Conservation (phyloP, 1,139 yeast genomes). For the Hanseniaspora sp. region DNA sequence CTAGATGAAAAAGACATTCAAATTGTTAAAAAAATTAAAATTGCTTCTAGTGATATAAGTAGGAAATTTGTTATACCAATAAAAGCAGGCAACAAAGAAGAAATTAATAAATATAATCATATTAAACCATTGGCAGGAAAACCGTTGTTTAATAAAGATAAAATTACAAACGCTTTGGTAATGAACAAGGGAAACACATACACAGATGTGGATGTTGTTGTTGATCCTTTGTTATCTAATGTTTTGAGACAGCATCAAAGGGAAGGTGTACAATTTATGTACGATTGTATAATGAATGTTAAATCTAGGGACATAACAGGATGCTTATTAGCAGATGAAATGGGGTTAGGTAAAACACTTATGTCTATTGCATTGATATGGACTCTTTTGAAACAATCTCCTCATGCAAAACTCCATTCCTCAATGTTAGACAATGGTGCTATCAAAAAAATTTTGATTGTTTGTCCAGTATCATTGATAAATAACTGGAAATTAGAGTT, state of each 20-base stretch:
- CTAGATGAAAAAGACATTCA: background rate
- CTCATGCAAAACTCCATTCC: conserved; percentile 27
- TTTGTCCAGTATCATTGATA: conserved; percentile 85
- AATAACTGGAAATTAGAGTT: conserved; percentile 85
- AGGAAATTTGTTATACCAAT: conserved; percentile 4
- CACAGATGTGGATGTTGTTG: conserved; percentile 42
- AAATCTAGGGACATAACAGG: conserved; percentile 43
- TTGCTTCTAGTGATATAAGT: background rate
- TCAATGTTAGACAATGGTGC: conserved; percentile 24
- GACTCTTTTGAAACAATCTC: conserved; percentile 72
- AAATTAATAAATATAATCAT: background rate
- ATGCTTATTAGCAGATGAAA: conserved; percentile 84
- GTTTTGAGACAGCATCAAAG: conserved; percentile 69
- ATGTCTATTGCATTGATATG: conserved; percentile 75
- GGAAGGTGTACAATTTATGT: conserved; percentile 71
- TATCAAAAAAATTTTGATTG: conserved; percentile 52
- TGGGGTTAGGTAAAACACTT: conserved; percentile 92
- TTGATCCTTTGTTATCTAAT: conserved; percentile 54
- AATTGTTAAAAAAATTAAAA: conserved; percentile 1
- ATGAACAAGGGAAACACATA: conserved; percentile 31
- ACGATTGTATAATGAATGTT: conserved; percentile 69
- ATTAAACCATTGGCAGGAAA: background rate
- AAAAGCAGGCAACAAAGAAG: background rate
- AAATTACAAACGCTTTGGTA: conserved; percentile 35
- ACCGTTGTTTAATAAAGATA: conserved; percentile 35